Evolutionary conservation across 768 basidiomycete species (phyloP), one percentile per base, ranked within the genome.

Genomic region (Daedaleopsis nitida): DNA sequence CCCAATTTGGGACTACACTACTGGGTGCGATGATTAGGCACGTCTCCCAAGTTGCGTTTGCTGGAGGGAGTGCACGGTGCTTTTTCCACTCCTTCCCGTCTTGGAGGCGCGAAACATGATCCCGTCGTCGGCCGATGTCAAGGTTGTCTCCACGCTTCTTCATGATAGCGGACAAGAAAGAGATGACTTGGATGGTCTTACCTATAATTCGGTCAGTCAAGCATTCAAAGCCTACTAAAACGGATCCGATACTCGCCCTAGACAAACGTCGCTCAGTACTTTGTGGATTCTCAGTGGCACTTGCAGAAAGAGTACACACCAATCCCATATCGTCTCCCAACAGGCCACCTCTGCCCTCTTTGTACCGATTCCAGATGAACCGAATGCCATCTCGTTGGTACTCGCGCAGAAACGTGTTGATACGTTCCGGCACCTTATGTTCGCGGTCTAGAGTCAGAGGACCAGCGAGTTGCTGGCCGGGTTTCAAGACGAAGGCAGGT

Each of bases 261-360:
- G 1, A 34, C 0, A 17, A 39, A 24, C 11, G 39, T 5, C 39
- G 3, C 11, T 42, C 11, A 12, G 17, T 42, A 42, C 17, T 38
- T 19, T 17, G 9, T 10, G 10, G n/a, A 47, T 45, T n/a, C n/a
- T 55, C 21, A 68, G 69, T 35, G 12, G 7, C 3, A 21, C 21
- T 49, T n/a, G 17, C 3, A 37, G 52, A 16, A 27, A 1, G 16
- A 38, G n/a, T 32, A 73, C 73, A 24, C 64, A 87, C 86, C 63
- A 89, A 78, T 65, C 94, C 96, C 96, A 98, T 98, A 69, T 98
- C 96, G 71, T 98, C 96, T 6, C 96, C 96, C 5, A 98, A 80
- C 12, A 98, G 71, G 0, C 89, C 96, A 0, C 96, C 96, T 47
- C 80, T 77, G 0, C 80, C 82, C 65, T 87, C 77, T 32, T 78